Evolutionary conservation across 2,329 filamentous ascomycete genomes (phyloP), one percentile per base, ranked within the genome.

Genomic region (Anthostomella pinea): DNA sequence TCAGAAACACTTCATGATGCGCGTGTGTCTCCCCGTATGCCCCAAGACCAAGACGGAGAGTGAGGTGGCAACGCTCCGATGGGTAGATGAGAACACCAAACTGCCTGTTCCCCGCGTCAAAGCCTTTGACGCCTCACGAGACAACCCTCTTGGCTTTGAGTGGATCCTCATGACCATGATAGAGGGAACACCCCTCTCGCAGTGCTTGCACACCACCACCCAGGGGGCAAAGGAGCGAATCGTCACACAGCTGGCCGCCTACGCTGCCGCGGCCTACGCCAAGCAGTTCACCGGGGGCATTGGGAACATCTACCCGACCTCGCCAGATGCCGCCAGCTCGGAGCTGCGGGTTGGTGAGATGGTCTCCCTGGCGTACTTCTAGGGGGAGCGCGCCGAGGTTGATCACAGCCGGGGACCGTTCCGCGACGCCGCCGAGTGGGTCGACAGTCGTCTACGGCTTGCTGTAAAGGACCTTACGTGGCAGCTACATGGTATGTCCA

Each of bases 161-260:
- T 62, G 59, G 58, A 52, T 59, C 8, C 35, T 61, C 5, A 57
- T 59, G 56, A 41, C 35, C 7, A 47, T 42, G 13, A 26, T 59
- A 3, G 29, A 51, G 2, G 60, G 60, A 1, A 33, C 27, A 6
- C 46, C 56, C 0, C 49, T 64, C 10, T 43, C 33, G 9, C 31
- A 55, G 20, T 45, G 40, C 19, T 63, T 60, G 60, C 8, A 30
- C 6, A 33, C 36, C 1, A 35, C 57, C 15, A 26, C 36, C 0
- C 34, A 44, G 23, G 44, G 27, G 7, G 36, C 38, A 3, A 62
- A 62, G 28, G 44, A 55, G 23, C 45, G 49, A n/a, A 34, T 63
- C 5, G 53, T 61, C 7, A 47, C 49, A 31, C 49, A 57, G 30
- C 27, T 63, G 3, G 55, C 55, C 9, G 35, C 39, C 4, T 61